phyloP scores from a whole-genome alignment of 2,329 filamentous ascomycete genomes.

The Penicillium sp. region DNA sequence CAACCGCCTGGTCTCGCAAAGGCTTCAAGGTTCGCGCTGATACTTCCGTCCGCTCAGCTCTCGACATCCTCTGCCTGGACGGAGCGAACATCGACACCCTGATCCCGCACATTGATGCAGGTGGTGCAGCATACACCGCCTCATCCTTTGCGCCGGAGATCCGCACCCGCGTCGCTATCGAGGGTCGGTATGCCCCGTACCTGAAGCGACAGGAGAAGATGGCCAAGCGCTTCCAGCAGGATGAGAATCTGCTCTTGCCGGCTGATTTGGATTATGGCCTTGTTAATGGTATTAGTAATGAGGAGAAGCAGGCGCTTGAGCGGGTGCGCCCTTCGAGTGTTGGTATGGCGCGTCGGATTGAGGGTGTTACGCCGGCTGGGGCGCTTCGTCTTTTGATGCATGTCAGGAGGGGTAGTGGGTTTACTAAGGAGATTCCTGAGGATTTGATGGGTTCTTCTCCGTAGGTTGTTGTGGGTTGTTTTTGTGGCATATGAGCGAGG shows the following conservation, averaged over 20 bases:
- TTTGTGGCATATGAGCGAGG: no score
- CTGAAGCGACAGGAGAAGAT: constrained; percentile 72
- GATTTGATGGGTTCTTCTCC: constrained; percentile 21
- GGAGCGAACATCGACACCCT: constrained; percentile 64
- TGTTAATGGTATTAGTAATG: constrained; percentile 75
- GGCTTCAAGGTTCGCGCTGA: constrained; percentile 74
- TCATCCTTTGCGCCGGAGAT: constrained; percentile 59
- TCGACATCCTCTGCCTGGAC: constrained; percentile 76
- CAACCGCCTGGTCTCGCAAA: constrained; percentile 68
- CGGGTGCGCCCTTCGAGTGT: constrained; percentile 78
- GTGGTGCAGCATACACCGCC: constrained; percentile 49
- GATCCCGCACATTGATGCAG: constrained; percentile 55
- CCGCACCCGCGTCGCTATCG: constrained; percentile 73
- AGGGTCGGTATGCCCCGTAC: constrained; percentile 86
- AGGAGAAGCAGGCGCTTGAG: constrained; percentile 74
- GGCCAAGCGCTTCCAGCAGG: constrained; percentile 70
- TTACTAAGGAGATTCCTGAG: constrained; percentile 13
- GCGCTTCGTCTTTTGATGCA: constrained; percentile 49
- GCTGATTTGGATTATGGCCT: constrained; percentile 74
- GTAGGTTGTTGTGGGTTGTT: constrained; percentile 2
- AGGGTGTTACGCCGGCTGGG: constrained; percentile 65
- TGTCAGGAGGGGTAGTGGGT: constrained; percentile 36
- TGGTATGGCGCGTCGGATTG: constrained; percentile 84
- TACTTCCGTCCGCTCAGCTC: constrained; percentile 69
- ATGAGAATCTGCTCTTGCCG: constrained; percentile 76